A percentile compares a stretch with the other conserved stretches of the same genome.
Evolutionary conservation across 306 rosid genomes (phyloP).

Genomic region (Vachellia pachyceras): DNA sequence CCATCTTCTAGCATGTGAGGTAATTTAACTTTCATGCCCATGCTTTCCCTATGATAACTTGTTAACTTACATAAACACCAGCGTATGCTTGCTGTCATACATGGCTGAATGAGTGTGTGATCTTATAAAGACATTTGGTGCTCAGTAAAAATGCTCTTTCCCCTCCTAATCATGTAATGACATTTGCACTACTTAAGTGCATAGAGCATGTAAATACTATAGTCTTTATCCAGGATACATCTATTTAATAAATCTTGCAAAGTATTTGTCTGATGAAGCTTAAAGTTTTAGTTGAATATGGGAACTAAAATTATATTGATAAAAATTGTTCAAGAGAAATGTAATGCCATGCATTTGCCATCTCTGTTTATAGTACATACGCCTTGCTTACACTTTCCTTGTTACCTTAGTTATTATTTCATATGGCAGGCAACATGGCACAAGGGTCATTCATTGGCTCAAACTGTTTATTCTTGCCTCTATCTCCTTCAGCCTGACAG

Average conservation of each 20-base stretch:
- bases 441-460: conserved; percentile 97
- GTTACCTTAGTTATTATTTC: conserved; percentile 43
- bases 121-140: neutral
- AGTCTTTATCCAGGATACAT: neutral
- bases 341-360: conserved; percentile 4
- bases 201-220: conserved; percentile 4
- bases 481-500: conserved; percentile 91
- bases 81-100: conserved; percentile 10
- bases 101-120: conserved; percentile 7
- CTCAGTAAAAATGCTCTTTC: no score
- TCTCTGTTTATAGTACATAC: neutral
- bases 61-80: neutral
- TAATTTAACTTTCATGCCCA: no score
- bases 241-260: neutral
- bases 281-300: neutral
- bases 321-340: conserved; percentile 16
- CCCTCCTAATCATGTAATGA: no score
- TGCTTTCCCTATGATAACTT: conserved; percentile 30
- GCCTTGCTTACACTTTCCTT: conserved; percentile 24
- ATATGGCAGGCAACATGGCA: conserved; percentile 98
- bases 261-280: conserved; percentile 25
- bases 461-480: conserved; percentile 95
- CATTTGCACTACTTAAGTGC: conserved; percentile 16
- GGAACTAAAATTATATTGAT: conserved; percentile 3
- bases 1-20: no score